Evolutionary conservation across 2,329 filamentous ascomycete genomes (phyloP).

Genomic region (Cytospora leucostoma): DNA sequence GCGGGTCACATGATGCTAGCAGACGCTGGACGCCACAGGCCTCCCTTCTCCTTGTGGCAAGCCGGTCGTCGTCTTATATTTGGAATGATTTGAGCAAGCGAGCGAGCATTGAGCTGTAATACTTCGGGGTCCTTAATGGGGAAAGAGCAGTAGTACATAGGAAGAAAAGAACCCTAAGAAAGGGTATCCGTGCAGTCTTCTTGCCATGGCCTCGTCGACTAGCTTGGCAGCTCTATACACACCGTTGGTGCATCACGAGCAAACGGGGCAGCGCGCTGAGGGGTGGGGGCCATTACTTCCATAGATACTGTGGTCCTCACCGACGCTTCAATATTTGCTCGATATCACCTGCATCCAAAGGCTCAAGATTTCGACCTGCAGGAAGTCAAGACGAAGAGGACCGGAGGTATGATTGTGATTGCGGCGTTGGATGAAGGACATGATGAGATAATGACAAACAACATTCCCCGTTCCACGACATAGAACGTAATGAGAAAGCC

Average conservation of each 20-base stretch:
- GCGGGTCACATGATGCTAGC: not conserved
- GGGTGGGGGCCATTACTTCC: no score
- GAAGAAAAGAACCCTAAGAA: not conserved
- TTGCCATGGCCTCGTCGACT: not conserved
- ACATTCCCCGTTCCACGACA: not conserved
- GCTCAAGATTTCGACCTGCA: no score
- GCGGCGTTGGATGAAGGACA: not conserved
- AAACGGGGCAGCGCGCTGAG: no score
- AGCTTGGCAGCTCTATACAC: not conserved
- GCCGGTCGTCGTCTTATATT: not conserved
- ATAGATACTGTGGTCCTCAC: no score
- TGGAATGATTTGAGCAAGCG: not conserved
- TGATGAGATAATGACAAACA: not conserved
- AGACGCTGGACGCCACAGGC: no score
- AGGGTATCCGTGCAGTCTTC: no score
- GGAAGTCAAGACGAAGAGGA: not conserved
- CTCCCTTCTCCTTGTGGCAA: not conserved
- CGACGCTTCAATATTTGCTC: no score
- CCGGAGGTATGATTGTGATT: not conserved
- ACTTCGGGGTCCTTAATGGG: not conserved
- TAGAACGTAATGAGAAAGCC: not conserved
- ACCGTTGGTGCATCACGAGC: no score
- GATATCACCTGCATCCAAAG: no score
- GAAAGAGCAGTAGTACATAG: not conserved
- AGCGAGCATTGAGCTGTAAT: conserved; percentile 3